Conservation (phyloP, 2,329 filamentous ascomycete genomes). For the Amylocarpus encephaloides region DNA sequence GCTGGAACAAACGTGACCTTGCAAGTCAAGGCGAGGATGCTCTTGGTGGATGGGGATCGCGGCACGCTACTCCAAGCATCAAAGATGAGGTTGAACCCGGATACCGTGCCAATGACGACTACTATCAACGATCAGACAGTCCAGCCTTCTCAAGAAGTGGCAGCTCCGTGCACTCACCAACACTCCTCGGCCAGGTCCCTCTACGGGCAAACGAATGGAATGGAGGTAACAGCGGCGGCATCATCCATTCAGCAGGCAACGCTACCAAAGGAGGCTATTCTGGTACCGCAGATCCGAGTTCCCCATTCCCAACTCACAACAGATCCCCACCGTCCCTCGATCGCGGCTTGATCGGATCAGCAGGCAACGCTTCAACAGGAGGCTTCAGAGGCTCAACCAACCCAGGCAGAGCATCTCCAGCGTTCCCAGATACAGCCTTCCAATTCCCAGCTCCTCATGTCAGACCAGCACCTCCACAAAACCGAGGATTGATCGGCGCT, state of each 20-base stretch:
- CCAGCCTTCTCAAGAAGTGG: slow-evolving; percentile 5
- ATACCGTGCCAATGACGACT: slow-evolving; percentile 7
- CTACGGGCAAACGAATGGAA: slow-evolving; percentile 16
- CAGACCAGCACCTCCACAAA: too few species aligned
- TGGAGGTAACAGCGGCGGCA: slow-evolving; percentile 16
- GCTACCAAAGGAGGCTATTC: slow-evolving; percentile 16
- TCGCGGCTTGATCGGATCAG: too few species aligned
- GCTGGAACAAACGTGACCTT: slow-evolving; percentile 21
- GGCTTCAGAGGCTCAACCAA: too few species aligned
- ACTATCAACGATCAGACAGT: slow-evolving; percentile 11
- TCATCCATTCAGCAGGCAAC: slow-evolving; percentile 15
- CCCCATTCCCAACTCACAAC: slow-evolving; percentile 6
- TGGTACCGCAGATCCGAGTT: slow-evolving; percentile 11
- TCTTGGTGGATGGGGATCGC: slow-evolving; percentile 25
- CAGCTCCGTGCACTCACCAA: slow-evolving; percentile 6
- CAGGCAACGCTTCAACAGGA: too few species aligned
- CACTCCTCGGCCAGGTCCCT: slow-evolving; percentile 11
- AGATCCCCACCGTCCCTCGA: not conserved
- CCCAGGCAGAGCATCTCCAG: too few species aligned
- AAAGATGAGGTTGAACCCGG: slow-evolving; percentile 7
- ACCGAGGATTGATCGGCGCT: too few species aligned
- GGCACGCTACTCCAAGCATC: slow-evolving; percentile 12
- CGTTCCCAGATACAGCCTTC: too few species aligned
- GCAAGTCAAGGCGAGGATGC: slow-evolving; percentile 25
- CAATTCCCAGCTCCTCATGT: too few species aligned